Evolutionary conservation across 2,329 filamentous ascomycete genomes (phyloP), one percentile per base, ranked within the genome.

Genomic region (Beauveria australis): DNA sequence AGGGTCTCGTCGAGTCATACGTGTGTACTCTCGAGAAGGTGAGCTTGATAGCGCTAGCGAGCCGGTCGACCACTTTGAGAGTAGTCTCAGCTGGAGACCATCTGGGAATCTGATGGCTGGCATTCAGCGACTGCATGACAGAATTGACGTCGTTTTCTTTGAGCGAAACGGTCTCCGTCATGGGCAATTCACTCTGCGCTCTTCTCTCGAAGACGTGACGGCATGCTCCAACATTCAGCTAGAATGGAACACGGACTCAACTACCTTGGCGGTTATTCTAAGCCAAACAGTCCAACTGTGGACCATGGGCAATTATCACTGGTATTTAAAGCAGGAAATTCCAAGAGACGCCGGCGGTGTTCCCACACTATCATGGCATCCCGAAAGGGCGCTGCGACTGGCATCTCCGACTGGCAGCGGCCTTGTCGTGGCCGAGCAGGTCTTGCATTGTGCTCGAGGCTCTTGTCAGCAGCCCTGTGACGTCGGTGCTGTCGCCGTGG

Each of bases 271-370:
- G 6, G 87, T 97, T n/a, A 79, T 84, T 1, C 84, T 92, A 66
- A 78, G 79, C 37, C 84, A 92, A 64, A 82, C 85, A 60, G 77
- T 94, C n/a, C 94, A 99, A 70, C 78, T 99, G 1, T 99, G 94
- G 94, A 96, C 92, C 0, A 96, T 89, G 81, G 89, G 91, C 22
- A 99, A 99, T 72, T 99, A 99, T 67, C 91, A 97, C 71, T 99
- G 94, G 84, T 97, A 97, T 72, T 79, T 99, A 18, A 99, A 99
- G 76, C 92, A 96, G 71, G 92, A 97, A 70, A 79, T 97, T 7
- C 74, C 77, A 7, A 75, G 81, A 7, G 67, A 72, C 30, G 8
- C 22, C 8, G 68, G 66, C 14, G 66, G 67, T 3, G 67, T 73
- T 44, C 56, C 68, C 52, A 67, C 70, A 44, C 65, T 84, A n/a